Evolutionary conservation across 1,284 basidiomycete species (phyloP).

Genomic region (Tilletiopsis washingtonensis): DNA sequence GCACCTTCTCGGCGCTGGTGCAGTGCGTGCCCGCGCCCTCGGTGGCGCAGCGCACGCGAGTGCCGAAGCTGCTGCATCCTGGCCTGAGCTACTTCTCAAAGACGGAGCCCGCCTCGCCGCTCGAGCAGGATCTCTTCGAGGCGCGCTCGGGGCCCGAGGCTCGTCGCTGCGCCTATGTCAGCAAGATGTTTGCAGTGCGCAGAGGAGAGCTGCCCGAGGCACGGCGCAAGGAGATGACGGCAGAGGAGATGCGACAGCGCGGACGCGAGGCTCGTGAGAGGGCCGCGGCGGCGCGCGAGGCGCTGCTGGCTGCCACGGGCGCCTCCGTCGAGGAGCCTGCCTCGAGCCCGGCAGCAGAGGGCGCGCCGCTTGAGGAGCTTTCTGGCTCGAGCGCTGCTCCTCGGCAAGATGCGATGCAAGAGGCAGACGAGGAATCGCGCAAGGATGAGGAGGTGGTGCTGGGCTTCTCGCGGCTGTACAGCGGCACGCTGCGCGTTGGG

Average conservation of each 20-base stretch:
- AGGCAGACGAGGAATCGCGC: background rate
- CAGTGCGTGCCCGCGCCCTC: slow-evolving; percentile 84
- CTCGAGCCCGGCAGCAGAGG: slow-evolving; percentile 17
- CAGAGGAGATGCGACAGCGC: slow-evolving; percentile 73
- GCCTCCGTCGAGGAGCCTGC: slow-evolving; percentile 9
- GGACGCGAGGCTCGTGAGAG: slow-evolving; percentile 50
- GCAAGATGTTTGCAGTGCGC: slow-evolving; percentile 94
- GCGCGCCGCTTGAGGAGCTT: background rate
- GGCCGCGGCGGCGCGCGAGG: slow-evolving; percentile 13
- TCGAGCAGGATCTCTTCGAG: slow-evolving; percentile 72
- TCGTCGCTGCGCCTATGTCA: slow-evolving; percentile 63
- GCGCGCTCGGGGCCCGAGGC: slow-evolving; percentile 26
- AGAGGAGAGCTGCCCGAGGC: slow-evolving; percentile 74
- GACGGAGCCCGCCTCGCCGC: slow-evolving; percentile 54
- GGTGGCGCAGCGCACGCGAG: slow-evolving; percentile 69
- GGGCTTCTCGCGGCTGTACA: slow-evolving; percentile 91
- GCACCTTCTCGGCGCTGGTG: slow-evolving; percentile 84
- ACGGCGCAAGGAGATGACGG: slow-evolving; percentile 60
- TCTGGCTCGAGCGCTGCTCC: no score
- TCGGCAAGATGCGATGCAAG: no score
- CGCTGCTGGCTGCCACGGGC: slow-evolving; percentile 45
- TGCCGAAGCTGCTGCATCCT: slow-evolving; percentile 90
- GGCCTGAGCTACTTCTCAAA: slow-evolving; percentile 52
- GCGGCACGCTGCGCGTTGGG: slow-evolving; percentile 65
- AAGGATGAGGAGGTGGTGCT: slow-evolving; percentile 34